Conservation (phyloP, 1,139 yeast species). For the Blastobotrys raffinosifermentans region DNA sequence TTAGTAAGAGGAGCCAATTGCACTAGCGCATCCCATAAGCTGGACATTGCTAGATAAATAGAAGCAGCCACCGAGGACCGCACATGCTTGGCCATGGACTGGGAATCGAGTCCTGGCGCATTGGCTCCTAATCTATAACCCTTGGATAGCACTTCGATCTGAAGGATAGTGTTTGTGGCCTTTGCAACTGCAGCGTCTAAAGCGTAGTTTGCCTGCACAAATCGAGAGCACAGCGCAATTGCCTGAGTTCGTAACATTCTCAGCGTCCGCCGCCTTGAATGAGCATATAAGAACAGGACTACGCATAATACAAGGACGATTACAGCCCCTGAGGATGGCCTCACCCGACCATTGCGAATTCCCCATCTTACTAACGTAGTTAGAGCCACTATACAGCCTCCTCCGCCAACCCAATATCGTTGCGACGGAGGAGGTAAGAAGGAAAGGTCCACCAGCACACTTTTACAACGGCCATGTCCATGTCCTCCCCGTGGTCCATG, state of each 20-base stretch:
- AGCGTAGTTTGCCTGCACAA: constrained; percentile 26
- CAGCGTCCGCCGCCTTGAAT: constrained; percentile 31
- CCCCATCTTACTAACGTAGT: constrained; percentile 31
- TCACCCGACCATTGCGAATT: constrained; percentile 12
- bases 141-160: constrained; percentile 33
- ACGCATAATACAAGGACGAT: constrained; percentile 27
- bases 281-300: constrained; percentile 29
- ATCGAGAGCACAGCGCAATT: constrained; percentile 26
- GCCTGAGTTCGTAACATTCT: constrained; percentile 32
- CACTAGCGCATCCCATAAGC: constrained; percentile 26
- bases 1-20: constrained; percentile 28
- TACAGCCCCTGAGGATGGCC: constrained; percentile 7
- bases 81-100: constrained; percentile 16
- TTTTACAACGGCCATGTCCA: neutral
- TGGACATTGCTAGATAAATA: constrained; percentile 25
- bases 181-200: constrained; percentile 32
- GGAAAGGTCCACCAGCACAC: neutral
- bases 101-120: constrained; percentile 6
- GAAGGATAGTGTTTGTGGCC: constrained; percentile 32
- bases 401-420: constrained; percentile 31
- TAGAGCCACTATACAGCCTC: constrained; percentile 34
- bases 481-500: neutral
- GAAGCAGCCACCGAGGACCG: constrained; percentile 30
- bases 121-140: constrained; percentile 29
- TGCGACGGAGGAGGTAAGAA: neutral